Conservation (phyloP, 192 early-diverging fungal species). For the Entomortierella parvispora region DNA sequence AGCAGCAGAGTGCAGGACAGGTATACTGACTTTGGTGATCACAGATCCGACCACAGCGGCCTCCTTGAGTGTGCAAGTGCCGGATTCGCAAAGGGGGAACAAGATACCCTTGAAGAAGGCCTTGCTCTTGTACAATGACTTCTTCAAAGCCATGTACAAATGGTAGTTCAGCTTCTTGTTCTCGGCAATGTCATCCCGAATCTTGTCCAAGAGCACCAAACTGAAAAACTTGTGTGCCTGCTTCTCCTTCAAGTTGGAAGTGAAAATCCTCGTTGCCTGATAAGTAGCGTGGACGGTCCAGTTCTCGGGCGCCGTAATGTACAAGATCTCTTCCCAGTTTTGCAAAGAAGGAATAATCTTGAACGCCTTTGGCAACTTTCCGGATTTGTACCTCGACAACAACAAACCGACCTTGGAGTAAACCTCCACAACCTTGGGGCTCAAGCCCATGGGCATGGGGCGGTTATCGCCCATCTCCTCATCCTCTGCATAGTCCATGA, state of each 20-base stretch:
- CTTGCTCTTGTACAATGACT: slow-evolving; percentile 95
- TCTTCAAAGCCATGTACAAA: slow-evolving; percentile 95
- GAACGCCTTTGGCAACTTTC: slow-evolving; percentile 97
- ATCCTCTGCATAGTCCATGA: slow-evolving; percentile 48
- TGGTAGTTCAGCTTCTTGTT: slow-evolving; percentile 99
- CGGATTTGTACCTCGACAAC: slow-evolving; percentile 92
- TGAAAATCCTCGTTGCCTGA: slow-evolving; percentile 96
- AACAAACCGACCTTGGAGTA: slow-evolving; percentile 95
- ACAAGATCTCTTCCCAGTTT: slow-evolving; percentile 98
- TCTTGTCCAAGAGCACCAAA: slow-evolving; percentile 89
- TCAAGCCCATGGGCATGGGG: slow-evolving; percentile 65
- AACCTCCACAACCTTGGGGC: slow-evolving; percentile 93
- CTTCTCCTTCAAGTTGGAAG: slow-evolving; percentile 94
- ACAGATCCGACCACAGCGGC: slow-evolving; percentile 95
- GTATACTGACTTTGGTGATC: slow-evolving; percentile 92
- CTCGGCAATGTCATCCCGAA: slow-evolving; percentile 95
- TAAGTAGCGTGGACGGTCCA: slow-evolving; percentile 99
- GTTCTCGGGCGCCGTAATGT: slow-evolving; percentile 86
- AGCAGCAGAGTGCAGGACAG: slow-evolving; percentile 94
- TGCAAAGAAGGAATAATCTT: slow-evolving; percentile 96
- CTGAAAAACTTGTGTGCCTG: slow-evolving; percentile 93
- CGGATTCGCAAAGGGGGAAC: slow-evolving; percentile 93
- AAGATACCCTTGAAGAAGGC: slow-evolving; percentile 98
- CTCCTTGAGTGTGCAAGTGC: slow-evolving; percentile 93
- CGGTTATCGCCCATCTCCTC: slow-evolving; percentile 45